These are phyloP conservation scores for Hydrangea macrophylla DNA, from an alignment of 148 eudicot genomes.

Conservation along the genomic window DNA sequence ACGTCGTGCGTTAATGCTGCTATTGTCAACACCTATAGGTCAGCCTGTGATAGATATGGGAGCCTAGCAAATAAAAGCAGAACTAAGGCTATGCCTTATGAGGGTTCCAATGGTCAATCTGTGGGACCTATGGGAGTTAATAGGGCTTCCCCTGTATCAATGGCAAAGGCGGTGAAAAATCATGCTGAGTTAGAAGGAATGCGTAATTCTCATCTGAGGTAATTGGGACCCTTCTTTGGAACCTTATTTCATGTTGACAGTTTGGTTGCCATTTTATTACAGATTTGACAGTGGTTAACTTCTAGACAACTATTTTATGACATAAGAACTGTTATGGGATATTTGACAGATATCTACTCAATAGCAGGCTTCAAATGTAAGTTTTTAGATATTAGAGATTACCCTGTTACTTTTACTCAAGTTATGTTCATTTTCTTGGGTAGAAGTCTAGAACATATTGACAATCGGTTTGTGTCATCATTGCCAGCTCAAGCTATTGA, in stretches of 20 bases:
- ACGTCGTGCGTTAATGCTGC: conserved; percentile 86
- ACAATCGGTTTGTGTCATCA: not conserved
- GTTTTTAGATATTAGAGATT: not conserved
- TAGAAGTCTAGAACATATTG: not conserved
- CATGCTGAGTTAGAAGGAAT: conserved; percentile 85
- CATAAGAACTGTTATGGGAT: not conserved
- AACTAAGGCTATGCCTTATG: conserved; percentile 19
- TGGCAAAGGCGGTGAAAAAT: conserved; percentile 88
- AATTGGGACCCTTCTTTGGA: no score
- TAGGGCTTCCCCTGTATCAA: conserved; percentile 67
- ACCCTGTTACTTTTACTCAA: not conserved
- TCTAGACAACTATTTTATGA: not conserved
- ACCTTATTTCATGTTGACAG: not conserved
- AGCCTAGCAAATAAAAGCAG: conserved; percentile 31
- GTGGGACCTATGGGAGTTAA: conserved; percentile 55
- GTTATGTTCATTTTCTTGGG: not conserved
- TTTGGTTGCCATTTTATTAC: not conserved
- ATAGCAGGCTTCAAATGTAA: not conserved
- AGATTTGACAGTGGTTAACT: not conserved
- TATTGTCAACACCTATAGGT: conserved; percentile 60
- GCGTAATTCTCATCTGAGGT: conserved; percentile 87
- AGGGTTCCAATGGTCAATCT: conserved; percentile 35
- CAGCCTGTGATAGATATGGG: conserved; percentile 43
- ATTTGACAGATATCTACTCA: no score
- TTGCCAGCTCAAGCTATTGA: not conserved